Evolutionary conservation across 1,284 basidiomycete genomes (phyloP).

Genomic region (Microbotryum scabiosae): DNA sequence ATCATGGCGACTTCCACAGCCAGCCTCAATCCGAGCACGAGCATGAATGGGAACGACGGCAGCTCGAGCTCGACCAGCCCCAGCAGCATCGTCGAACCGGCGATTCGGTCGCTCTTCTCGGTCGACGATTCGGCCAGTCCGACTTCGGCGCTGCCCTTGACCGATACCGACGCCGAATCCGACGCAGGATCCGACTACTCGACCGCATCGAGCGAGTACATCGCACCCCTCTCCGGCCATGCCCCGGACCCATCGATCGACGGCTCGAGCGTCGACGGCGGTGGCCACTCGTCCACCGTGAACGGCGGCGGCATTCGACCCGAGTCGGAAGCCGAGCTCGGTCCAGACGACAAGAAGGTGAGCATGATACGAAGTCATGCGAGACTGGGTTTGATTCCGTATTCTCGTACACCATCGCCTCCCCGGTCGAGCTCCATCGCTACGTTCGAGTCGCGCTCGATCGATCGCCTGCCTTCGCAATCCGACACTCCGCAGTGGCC

Average conservation of each 20-base stretch:
- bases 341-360: conserved; percentile 28
- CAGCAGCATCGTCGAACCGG: too few relatives aligned
- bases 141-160: too few relatives aligned
- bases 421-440: neutral
- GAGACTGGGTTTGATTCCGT: neutral
- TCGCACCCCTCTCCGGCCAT: conserved; percentile 28
- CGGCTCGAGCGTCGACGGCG: conserved; percentile 29
- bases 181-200: neutral
- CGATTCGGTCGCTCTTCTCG: too few relatives aligned
- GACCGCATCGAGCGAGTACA: conserved; percentile 15
- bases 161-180: neutral
- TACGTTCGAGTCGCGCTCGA: neutral
- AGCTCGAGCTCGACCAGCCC: too few relatives aligned
- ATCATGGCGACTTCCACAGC: too few relatives aligned
- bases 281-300: neutral
- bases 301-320: conserved; percentile 22
- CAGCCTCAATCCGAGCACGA: too few relatives aligned
- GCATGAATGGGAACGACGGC: too few relatives aligned
- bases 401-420: neutral
- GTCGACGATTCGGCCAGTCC: too few relatives aligned
- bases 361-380: neutral
- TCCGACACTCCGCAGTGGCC: neutral
- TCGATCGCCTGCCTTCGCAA: neutral
- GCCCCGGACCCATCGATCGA: conserved; percentile 33
- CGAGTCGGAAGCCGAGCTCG: conserved; percentile 10